Conservation (phyloP, 176 grass and related monocot species). For the Ensete ventricosum region DNA sequence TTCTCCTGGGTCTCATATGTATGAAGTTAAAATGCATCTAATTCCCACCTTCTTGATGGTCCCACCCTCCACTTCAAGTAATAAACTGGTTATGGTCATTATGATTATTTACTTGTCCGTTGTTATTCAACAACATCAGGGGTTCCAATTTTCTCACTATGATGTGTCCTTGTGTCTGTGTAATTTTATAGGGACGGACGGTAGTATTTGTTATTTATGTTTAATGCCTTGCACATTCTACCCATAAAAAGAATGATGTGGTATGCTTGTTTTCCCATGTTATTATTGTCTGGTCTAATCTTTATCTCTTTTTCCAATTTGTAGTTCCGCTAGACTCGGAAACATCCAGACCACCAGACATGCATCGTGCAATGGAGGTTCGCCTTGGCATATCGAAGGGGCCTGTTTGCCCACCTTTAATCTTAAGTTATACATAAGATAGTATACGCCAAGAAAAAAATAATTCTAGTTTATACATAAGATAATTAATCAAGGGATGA, state of each 20-base stretch:
- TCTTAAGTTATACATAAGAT: no score
- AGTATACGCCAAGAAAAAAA: no score
- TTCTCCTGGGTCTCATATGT: background rate
- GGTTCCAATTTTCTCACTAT: background rate
- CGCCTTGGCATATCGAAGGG: slow-evolving; percentile 80
- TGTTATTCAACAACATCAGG: background rate
- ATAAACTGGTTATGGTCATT: background rate
- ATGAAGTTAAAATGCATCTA: no score
- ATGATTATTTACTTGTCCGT: background rate
- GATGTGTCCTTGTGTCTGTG: background rate
- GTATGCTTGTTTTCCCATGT: background rate
- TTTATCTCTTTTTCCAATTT: slow-evolving; percentile 4
- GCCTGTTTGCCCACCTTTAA: slow-evolving; percentile 45
- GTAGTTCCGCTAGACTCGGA: slow-evolving; percentile 86
- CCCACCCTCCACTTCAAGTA: background rate
- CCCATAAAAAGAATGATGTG: no score
- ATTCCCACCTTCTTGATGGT: no score
- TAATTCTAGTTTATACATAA: no score
- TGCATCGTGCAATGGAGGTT: slow-evolving; percentile 93
- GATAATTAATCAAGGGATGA: no score
- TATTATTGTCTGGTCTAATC: background rate
- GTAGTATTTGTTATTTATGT: no score
- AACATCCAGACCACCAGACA: slow-evolving; percentile 43
- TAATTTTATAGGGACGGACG: background rate
- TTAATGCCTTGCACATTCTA: no score